These are phyloP conservation scores for Cryptococcus sp. DNA, from an alignment of 1,284 basidiomycete genomes.

Conservation along the genomic window DNA sequence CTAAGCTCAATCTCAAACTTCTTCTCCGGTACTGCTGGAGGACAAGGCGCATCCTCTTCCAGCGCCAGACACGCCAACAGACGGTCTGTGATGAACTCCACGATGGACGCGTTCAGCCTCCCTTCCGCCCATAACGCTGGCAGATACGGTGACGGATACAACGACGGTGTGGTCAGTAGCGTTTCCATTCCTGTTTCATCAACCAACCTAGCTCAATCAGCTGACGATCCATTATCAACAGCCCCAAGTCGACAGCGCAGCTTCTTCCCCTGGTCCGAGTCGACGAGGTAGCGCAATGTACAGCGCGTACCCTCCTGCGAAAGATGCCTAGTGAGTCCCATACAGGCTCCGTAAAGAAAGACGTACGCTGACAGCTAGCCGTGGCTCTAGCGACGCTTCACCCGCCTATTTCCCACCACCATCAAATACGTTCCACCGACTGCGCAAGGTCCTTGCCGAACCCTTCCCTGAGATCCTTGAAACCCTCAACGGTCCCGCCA, in stretches of 20 bases:
- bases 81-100: slow-evolving; percentile 36
- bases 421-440: slow-evolving; percentile 73
- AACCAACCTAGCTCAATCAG: slow-evolving; percentile 1
- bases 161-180: slow-evolving; percentile 17
- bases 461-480: slow-evolving; percentile 89
- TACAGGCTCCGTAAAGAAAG: background rate
- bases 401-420: slow-evolving; percentile 67
- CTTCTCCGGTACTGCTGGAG: slow-evolving; percentile 22
- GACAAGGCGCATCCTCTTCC: slow-evolving; percentile 23
- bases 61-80: slow-evolving; percentile 19
- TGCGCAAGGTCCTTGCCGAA: slow-evolving; percentile 71
- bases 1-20: slow-evolving; percentile 41
- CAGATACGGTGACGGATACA: slow-evolving; percentile 11
- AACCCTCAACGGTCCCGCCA: slow-evolving; percentile 82
- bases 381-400: slow-evolving; percentile 9
- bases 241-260: slow-evolving; percentile 24
- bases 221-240: background rate
- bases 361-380: slow-evolving; percentile 1
- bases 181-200: background rate
- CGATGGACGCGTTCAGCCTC: slow-evolving; percentile 44
- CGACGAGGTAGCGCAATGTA: slow-evolving; percentile 29
- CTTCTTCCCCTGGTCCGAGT: slow-evolving; percentile 42
- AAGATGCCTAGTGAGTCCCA: slow-evolving; percentile 26
- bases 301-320: slow-evolving; percentile 25
- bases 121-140: slow-evolving; percentile 26